Base-by-base conservation (phyloP, 2,329 filamentous ascomycete genomes). In the Colletotrichum somersetense region DNA sequence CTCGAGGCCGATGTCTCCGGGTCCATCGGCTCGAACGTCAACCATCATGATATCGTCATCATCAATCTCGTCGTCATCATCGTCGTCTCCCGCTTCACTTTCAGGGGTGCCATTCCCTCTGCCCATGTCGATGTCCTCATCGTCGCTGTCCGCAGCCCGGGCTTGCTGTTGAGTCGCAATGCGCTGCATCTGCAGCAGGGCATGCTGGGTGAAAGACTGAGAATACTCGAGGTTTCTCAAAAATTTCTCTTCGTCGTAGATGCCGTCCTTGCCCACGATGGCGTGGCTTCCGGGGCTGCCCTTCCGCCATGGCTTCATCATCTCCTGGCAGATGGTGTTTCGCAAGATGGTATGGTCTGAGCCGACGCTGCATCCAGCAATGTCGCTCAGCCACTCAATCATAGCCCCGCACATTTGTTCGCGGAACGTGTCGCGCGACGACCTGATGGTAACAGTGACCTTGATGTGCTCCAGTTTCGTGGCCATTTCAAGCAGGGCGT, bases 351-450 rank as follows among this genome's bases (percentile, higher is more conserved):
- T 87, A 73, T 91, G 89, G 78, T 99, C 94, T 42, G 90, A 86
- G 1, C 94, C 94, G 58, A 97, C 93, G 65, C 91, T 92, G 81
- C 95, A 98, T 40, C 95, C 95, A 10, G 95, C 90, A 77, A 99
- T 97, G 81, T 99, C 97, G 64, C 91, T 89, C 26, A 99, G 88
- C 97, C 97, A 99, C 77, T 98, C 95, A 66, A 99, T 92, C 73
- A 99, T 96, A 20, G 95, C 94, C n/a, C 93, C 95, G 77, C 95
- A 98, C 97, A 99, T 99, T 80, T 98, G 93, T 80, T 99, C 96
- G 71, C 96, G 89, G 83, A 98, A 99, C 0, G 95, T 98, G 82
- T 99, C 96, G 76, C 97, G 89, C 6, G 96, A 91, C 12, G 96
- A 97, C 56, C 96, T 91, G 73, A 99, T 95, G 0, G 96, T 99